phyloP scores from a whole-genome alignment of 352 stramenopile genomes.

The Phytophthora meadii region DNA sequence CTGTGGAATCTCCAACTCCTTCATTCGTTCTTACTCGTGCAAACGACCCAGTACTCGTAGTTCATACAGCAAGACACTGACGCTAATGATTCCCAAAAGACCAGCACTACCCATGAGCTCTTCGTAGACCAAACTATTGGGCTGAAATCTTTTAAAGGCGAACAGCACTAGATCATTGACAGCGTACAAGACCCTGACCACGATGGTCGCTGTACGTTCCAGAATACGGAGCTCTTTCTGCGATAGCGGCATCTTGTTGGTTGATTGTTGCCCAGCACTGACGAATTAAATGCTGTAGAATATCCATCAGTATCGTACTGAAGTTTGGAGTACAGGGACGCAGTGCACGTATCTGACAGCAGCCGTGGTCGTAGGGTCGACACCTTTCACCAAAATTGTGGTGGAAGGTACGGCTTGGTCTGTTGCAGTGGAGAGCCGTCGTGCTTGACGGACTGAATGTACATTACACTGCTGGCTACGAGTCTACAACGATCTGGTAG shows the following conservation, averaged over 20 bases:
- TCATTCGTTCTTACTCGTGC: too few species aligned
- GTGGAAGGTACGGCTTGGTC: not conserved
- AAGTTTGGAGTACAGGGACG: too few species aligned
- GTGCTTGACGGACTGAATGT: not conserved
- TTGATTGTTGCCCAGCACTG: not conserved
- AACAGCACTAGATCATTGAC: slow-evolving; percentile 19
- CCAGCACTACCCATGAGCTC: too few species aligned
- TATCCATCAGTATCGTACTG: too few species aligned
- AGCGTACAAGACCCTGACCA: slow-evolving; percentile 28
- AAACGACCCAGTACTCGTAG: too few species aligned
- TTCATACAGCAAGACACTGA: too few species aligned
- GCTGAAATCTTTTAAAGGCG: slow-evolving; percentile 21
- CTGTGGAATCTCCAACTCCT: too few species aligned
- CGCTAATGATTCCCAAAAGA: too few species aligned
- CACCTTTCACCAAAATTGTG: not conserved
- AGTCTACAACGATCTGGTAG: not conserved
- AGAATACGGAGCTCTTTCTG: slow-evolving; percentile 12
- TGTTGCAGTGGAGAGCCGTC: not conserved
- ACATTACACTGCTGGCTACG: not conserved
- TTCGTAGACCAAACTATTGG: too few species aligned
- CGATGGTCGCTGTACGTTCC: slow-evolving; percentile 15
- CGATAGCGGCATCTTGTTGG: too few species aligned
- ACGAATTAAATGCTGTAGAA: not conserved
- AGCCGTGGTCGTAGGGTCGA: too few species aligned
- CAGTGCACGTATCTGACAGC: too few species aligned